A percentile compares a stretch with the other conserved stretches of the same genome.
Conservation (phyloP, 2,329 filamentous ascomycete genomes). For the Sphaceloma murrayae region DNA sequence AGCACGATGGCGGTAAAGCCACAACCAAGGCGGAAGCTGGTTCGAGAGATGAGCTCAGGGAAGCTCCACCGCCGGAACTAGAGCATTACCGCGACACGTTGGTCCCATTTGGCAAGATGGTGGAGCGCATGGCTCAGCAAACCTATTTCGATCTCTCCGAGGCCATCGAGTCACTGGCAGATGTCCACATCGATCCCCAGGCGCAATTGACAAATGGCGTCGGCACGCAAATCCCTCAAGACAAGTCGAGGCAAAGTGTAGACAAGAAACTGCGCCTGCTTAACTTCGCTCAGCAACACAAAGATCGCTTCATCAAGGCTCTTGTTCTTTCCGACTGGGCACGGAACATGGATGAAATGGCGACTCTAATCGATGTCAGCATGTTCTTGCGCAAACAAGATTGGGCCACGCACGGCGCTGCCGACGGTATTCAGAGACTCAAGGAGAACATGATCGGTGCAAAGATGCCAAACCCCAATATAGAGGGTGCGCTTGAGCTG, state of each 20-base stretch:
- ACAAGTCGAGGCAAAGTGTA: conserved; percentile 55
- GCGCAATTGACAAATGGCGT: conserved; percentile 32
- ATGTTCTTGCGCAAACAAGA: conserved; percentile 52
- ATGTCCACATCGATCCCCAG: conserved; percentile 47
- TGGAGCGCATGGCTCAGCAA: conserved; percentile 71
- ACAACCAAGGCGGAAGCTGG: no score
- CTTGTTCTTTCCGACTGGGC: conserved; percentile 88
- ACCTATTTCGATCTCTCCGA: conserved; percentile 70
- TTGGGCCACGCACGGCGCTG: conserved; percentile 25
- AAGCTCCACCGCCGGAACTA: conserved; percentile 37
- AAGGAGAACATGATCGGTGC: conserved; percentile 63
- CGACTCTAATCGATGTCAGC: conserved; percentile 80
- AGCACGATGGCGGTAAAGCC: no score
- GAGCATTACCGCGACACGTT: conserved; percentile 64
- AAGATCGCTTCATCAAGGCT: conserved; percentile 86
- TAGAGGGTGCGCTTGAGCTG: conserved; percentile 79
- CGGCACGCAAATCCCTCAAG: conserved; percentile 35
- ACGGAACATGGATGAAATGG: conserved; percentile 65
- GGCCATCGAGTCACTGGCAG: conserved; percentile 60
- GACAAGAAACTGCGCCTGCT: conserved; percentile 67
- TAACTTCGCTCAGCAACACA: conserved; percentile 67
- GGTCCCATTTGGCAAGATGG: conserved; percentile 62
- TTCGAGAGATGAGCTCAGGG: no score
- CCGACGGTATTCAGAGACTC: conserved; percentile 39
- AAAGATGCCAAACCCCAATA: conserved; percentile 78